phyloP scores from a whole-genome alignment of 179 eudicot genomes.

The Silene coronaria region DNA sequence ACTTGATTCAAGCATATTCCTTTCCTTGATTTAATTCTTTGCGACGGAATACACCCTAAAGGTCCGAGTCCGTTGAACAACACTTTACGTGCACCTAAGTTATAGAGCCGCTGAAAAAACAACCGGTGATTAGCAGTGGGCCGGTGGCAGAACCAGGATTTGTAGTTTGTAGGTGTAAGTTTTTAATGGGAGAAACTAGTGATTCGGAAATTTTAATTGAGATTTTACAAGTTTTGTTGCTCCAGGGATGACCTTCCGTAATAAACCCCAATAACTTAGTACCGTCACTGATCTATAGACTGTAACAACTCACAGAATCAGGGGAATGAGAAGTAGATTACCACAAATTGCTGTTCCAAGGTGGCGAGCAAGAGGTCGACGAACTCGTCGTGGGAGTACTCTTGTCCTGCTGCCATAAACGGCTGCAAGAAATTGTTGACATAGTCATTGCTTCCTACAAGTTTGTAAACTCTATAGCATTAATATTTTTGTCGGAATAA shows the following conservation, averaged over 20 bases:
- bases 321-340: constrained; percentile 10
- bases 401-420: constrained; percentile 57
- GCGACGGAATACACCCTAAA: constrained; percentile 89
- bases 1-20: constrained; percentile 70
- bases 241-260: no score
- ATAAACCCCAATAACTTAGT: no score
- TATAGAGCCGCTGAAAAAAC: constrained; percentile 46
- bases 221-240: no score
- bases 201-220: no score
- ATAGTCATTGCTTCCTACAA: constrained; percentile 75
- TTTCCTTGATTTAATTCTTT: constrained; percentile 55
- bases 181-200: no score
- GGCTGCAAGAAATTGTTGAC: constrained; percentile 82
- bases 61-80: constrained; percentile 86
- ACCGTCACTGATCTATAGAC: no score
- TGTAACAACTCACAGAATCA: no score
- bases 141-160: no score
- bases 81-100: constrained; percentile 68
- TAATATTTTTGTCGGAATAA: not conserved
- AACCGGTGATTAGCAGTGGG: no score
- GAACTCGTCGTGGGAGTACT: constrained; percentile 65
- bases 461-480: not conserved
- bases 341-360: constrained; percentile 55
- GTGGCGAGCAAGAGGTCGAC: constrained; percentile 44
- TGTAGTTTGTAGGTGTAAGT: no score